A percentile compares a stretch with the other conserved stretches of the same genome.
Conservation (phyloP, 345 rosid species). For the Brassica cretica region DNA sequence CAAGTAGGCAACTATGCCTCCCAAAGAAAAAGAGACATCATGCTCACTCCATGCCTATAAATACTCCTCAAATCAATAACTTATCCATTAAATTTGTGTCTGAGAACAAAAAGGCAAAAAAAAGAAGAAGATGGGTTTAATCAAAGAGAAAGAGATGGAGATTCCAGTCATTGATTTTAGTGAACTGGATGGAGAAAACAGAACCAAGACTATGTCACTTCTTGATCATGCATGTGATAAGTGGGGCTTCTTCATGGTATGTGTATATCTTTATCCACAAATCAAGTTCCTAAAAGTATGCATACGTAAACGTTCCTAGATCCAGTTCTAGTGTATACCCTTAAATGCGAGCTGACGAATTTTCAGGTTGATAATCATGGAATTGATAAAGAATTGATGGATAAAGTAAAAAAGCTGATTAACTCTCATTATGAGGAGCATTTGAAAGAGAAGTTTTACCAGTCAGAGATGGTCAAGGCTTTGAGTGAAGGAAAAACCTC, state of each 20-base stretch:
- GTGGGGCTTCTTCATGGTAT: slow-evolving; percentile 88
- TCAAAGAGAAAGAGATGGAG: slow-evolving; percentile 48
- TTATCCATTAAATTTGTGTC: slow-evolving; percentile 21
- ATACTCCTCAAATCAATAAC: slow-evolving; percentile 31
- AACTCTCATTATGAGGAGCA: slow-evolving; percentile 67
- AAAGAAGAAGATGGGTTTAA: slow-evolving; percentile 1
- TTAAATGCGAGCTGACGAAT: background rate
- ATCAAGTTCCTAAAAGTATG: background rate
- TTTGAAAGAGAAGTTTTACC: slow-evolving; percentile 60
- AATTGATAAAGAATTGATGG: slow-evolving; percentile 63
- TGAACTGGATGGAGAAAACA: slow-evolving; percentile 63
- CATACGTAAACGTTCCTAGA: background rate
- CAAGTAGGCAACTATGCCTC: slow-evolving; percentile 40
- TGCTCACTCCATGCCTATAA: slow-evolving; percentile 36
- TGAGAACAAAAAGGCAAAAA: slow-evolving; percentile 8
- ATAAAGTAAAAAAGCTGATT: slow-evolving; percentile 70
- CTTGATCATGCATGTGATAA: slow-evolving; percentile 84
- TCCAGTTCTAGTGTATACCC: background rate
- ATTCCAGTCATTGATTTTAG: slow-evolving; percentile 66
- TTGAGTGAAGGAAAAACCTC: slow-evolving; percentile 46
- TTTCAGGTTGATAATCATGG: slow-evolving; percentile 86
- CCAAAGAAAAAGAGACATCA: background rate
- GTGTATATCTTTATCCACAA: slow-evolving; percentile 14
- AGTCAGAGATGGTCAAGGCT: slow-evolving; percentile 63
- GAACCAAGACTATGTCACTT: slow-evolving; percentile 59